Evolutionary conservation across 2,329 filamentous ascomycete species (phyloP).

Genomic region (Aspergillus sp.): DNA sequence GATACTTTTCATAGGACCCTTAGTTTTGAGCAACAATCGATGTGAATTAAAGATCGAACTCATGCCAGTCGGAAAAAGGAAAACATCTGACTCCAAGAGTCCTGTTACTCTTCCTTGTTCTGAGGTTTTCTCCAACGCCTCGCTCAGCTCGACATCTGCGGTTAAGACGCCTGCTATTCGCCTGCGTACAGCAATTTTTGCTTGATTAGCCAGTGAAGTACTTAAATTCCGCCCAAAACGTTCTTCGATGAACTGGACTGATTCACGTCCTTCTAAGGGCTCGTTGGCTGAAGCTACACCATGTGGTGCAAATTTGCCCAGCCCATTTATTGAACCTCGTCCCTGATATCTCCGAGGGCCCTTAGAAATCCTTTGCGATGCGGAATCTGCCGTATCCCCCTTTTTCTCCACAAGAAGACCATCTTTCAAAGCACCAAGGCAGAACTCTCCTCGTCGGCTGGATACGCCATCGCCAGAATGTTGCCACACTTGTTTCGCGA

Average conservation of each 20-base stretch:
- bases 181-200: slow-evolving; percentile 79
- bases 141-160: slow-evolving; percentile 65
- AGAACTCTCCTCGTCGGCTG: slow-evolving; percentile 88
- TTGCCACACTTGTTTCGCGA: slow-evolving; percentile 96
- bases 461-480: slow-evolving; percentile 92
- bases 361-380: slow-evolving; percentile 51
- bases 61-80: slow-evolving; percentile 88
- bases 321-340: slow-evolving; percentile 52
- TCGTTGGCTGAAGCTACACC: slow-evolving; percentile 25
- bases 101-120: slow-evolving; percentile 44
- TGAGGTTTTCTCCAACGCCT: slow-evolving; percentile 51
- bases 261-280: slow-evolving; percentile 59
- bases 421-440: slow-evolving; percentile 70
- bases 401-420: slow-evolving; percentile 59
- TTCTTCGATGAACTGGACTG: slow-evolving; percentile 82
- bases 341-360: slow-evolving; percentile 81
- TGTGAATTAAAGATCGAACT: slow-evolving; percentile 92
- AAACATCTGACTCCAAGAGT: slow-evolving; percentile 83
- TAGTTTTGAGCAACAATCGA: slow-evolving; percentile 65
- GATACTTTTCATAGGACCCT: slow-evolving; percentile 70
- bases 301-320: slow-evolving; percentile 36
- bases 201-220: slow-evolving; percentile 72
- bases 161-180: slow-evolving; percentile 86
- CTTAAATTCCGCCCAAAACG: slow-evolving; percentile 90
- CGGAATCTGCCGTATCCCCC: slow-evolving; percentile 22